Evolutionary conservation across 1,139 yeast genomes (phyloP).

Genomic region (Pichia kudriavzevii): DNA sequence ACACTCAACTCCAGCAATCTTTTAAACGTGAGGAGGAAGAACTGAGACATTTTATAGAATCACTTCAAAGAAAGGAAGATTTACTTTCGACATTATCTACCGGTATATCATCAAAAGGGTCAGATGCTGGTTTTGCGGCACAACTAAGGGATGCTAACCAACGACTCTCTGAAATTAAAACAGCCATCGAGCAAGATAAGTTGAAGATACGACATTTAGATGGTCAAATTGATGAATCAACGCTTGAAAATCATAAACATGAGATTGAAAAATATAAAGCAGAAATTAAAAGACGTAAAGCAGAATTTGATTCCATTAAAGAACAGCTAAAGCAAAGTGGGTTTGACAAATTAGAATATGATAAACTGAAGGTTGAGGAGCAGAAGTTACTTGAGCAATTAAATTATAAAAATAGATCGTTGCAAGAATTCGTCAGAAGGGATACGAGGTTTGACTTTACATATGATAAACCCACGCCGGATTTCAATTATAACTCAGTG

Average conservation of each 20-base stretch:
- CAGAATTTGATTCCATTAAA: slow-evolving; percentile 32
- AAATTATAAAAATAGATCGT: slow-evolving; percentile 39
- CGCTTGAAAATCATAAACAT: slow-evolving; percentile 49
- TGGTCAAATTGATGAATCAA: slow-evolving; percentile 45
- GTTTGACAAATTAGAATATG: slow-evolving; percentile 44
- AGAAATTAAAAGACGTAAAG: slow-evolving; percentile 39
- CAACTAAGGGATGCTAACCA: slow-evolving; percentile 65
- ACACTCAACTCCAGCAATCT: slow-evolving; percentile 25
- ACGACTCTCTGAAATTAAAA: slow-evolving; percentile 45
- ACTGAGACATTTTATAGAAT: slow-evolving; percentile 39
- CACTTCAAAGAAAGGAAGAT: slow-evolving; percentile 65
- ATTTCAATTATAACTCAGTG: slow-evolving; percentile 56
- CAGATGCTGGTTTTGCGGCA: slow-evolving; percentile 72
- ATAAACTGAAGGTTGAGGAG: slow-evolving; percentile 35
- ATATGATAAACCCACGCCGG: slow-evolving; percentile 56
- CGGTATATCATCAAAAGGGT: slow-evolving; percentile 82
- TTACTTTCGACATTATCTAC: slow-evolving; percentile 76
- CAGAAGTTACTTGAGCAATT: slow-evolving; percentile 31
- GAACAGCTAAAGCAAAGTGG: slow-evolving; percentile 47
- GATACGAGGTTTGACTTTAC: slow-evolving; percentile 72
- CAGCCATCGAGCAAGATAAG: slow-evolving; percentile 52
- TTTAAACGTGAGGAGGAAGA: slow-evolving; percentile 39
- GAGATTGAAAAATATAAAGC: slow-evolving; percentile 41
- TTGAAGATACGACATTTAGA: slow-evolving; percentile 53
- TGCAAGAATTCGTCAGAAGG: slow-evolving; percentile 53